phyloP scores from a whole-genome alignment of 1,284 basidiomycete species.

The Puccinia hordei region DNA sequence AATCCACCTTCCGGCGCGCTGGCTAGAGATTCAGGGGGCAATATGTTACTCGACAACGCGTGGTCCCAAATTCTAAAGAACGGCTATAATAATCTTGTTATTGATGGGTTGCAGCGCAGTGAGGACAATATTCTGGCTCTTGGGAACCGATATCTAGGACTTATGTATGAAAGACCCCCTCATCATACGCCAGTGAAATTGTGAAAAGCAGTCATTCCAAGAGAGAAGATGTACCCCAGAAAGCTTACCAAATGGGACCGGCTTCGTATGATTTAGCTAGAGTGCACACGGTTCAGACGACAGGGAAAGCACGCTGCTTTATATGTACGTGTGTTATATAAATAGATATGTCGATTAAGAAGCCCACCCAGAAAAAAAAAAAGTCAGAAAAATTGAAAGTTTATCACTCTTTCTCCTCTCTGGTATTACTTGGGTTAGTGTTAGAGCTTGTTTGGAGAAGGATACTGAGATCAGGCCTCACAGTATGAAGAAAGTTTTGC shows the following conservation, averaged over 20 bases:
- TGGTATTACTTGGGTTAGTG: constrained; percentile 24
- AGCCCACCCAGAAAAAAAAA: constrained; percentile 3
- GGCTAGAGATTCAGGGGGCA: constrained; percentile 8
- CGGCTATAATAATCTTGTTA: constrained; percentile 18
- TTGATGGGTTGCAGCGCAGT: constrained; percentile 15
- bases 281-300: neutral
- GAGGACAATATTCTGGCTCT: constrained; percentile 25
- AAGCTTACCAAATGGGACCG: constrained; percentile 24
- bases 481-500: constrained; percentile 17
- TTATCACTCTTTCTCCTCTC: constrained; percentile 21
- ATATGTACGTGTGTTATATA: neutral
- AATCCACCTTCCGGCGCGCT: constrained; percentile 1
- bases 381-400: neutral
- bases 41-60: constrained; percentile 16
- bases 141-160: constrained; percentile 15
- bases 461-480: constrained; percentile 30
- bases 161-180: constrained; percentile 15
- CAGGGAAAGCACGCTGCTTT: constrained; percentile 18
- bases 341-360: neutral
- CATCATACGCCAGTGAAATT: neutral
- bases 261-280: neutral
- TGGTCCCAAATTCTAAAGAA: constrained; percentile 25
- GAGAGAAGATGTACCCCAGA: neutral
- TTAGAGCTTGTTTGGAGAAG: constrained; percentile 15
- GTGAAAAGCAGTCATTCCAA: neutral